Evolutionary conservation across 2,329 filamentous ascomycete genomes (phyloP).

Genomic region (Colletotrichum abscissum): DNA sequence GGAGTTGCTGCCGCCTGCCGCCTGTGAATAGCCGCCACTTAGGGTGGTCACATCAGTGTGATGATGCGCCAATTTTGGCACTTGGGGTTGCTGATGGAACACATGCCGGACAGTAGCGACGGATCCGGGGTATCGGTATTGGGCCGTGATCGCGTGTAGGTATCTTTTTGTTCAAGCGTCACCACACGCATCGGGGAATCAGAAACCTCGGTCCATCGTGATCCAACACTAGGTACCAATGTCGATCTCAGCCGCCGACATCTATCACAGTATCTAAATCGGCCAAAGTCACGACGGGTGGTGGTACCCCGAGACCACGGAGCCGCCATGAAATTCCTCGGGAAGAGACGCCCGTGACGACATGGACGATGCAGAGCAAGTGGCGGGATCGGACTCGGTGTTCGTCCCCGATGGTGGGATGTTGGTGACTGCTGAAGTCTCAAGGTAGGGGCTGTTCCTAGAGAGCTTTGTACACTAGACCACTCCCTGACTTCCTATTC

Average conservation of each 20-base stretch:
- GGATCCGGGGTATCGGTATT: background rate
- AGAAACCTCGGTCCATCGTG: constrained; percentile 3
- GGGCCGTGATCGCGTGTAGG: background rate
- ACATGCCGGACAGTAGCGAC: background rate
- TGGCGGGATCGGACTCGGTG: constrained; percentile 4
- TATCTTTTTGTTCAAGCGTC: background rate
- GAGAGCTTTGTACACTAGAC: background rate
- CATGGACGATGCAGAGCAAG: background rate
- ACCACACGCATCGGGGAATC: background rate
- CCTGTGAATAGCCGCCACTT: background rate
- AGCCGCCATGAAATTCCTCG: too few species aligned
- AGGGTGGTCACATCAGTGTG: background rate
- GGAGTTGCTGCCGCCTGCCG: background rate
- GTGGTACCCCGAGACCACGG: background rate
- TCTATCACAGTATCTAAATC: background rate
- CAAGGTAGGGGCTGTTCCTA: background rate
- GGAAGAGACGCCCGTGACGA: background rate
- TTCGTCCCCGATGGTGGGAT: background rate
- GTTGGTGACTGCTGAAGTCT: background rate
- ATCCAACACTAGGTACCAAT: background rate
- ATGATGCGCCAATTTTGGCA: background rate
- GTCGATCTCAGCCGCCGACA: background rate
- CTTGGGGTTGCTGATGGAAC: background rate
- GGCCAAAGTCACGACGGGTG: background rate
- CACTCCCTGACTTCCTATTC: background rate